phyloP scores from a whole-genome alignment of 345 rosid genomes.

The Erysimum cheiranthoides region DNA sequence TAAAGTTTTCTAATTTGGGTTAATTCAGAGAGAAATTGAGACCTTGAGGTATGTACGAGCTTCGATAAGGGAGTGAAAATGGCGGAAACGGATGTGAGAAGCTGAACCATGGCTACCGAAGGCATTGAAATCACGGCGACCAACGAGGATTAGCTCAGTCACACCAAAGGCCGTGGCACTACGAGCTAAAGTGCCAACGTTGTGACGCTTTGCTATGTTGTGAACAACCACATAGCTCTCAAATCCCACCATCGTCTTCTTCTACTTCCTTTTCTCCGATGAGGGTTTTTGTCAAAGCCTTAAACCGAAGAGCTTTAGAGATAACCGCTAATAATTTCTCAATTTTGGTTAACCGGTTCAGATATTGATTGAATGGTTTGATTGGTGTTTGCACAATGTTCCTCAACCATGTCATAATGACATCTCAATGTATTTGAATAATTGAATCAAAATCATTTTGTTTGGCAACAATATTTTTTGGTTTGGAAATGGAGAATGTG shows the following conservation, averaged over 20 bases:
- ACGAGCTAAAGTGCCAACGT: slow-evolving; percentile 89
- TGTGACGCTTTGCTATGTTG: slow-evolving; percentile 97
- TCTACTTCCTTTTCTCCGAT: background rate
- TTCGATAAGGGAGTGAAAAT: slow-evolving; percentile 77
- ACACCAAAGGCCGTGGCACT: slow-evolving; percentile 98
- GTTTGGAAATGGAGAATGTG: background rate
- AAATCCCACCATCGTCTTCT: slow-evolving; percentile 51
- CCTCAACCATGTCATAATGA: background rate
- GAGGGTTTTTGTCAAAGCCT: background rate
- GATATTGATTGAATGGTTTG: background rate
- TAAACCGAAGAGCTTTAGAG: background rate
- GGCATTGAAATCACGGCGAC: slow-evolving; percentile 94
- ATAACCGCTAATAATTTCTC: slow-evolving; percentile 12
- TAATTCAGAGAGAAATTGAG: background rate
- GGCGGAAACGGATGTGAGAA: slow-evolving; percentile 84
- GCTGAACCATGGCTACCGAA: slow-evolving; percentile 98
- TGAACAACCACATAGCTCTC: slow-evolving; percentile 93
- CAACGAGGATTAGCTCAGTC: slow-evolving; percentile 80
- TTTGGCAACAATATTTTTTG: background rate
- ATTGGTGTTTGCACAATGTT: background rate
- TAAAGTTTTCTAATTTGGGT: background rate
- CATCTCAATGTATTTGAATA: slow-evolving; percentile 9
- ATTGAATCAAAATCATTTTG: slow-evolving; percentile 11
- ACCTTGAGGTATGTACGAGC: slow-evolving; percentile 85
- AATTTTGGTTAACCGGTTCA: no score